Evolutionary conservation across 2,329 filamentous ascomycete species (phyloP), one percentile per base, ranked within the genome.

Genomic region (Fusarium sacchari): DNA sequence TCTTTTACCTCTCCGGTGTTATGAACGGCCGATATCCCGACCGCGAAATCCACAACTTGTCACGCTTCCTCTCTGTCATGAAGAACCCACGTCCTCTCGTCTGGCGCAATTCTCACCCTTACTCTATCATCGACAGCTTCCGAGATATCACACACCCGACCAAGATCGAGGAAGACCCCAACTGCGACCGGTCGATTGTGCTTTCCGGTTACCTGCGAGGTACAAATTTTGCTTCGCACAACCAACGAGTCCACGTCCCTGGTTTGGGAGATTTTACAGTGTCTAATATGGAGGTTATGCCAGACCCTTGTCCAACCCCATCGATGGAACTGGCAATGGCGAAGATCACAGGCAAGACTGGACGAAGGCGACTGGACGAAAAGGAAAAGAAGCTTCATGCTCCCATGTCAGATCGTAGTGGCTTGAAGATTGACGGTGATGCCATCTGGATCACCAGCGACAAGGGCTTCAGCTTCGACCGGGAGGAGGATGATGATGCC

Each of bases 11-110:
- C 10, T 97, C 94, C 4, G 96, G 96, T 78, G 95, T 99, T 40
- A 93, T 98, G 77, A 99, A 99, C 81, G 96, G 96, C 46, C 89
- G 96, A 72, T 99, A 99, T 79, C 97, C 96, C 1, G 96, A 99
- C 81, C 91, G 97, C 73, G 97, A 99, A 83, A 91, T 99, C 22
- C 94, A 98, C 84, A 99, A 99, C 80, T 83, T 99, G 60, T 97
- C 94, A 20, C 91, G 97, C 62, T 99, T 99, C 82, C 87, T 99
- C 74, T 97, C 94, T 26, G 95, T 99, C 75, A 99, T 99, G 97
- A 99, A 99, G 87, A 99, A 97, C 80, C 96, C 97, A 9, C 89
- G 96, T 67, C 96, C 96, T n/a, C 86, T 99, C 36, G 88, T 99
- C 46, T 99, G 96, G 96, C 90, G 97, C 67, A 99, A 99, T 81